phyloP scores from a whole-genome alignment of 1,284 basidiomycete genomes.

The Farysia itapuensis region DNA sequence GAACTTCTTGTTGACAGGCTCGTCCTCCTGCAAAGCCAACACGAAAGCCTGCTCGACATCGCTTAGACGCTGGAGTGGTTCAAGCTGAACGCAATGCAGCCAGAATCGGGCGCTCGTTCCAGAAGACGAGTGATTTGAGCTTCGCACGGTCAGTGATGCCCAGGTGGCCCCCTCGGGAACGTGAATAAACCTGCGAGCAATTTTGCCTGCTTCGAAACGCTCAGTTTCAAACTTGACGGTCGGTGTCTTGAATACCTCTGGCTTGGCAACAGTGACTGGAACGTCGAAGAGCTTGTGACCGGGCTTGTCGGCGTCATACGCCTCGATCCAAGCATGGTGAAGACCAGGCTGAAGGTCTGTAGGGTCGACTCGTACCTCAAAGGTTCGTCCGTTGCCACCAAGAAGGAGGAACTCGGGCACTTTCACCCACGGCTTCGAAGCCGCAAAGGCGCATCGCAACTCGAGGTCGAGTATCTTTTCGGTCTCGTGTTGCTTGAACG shows the following conservation, averaged over 20 bases:
- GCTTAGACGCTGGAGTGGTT: slow-evolving; percentile 52
- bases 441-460: slow-evolving; percentile 44
- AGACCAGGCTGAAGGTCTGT: slow-evolving; percentile 52
- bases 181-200: slow-evolving; percentile 54
- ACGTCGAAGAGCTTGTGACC: slow-evolving; percentile 55
- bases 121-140: slow-evolving; percentile 43
- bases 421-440: slow-evolving; percentile 54
- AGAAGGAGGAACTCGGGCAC: slow-evolving; percentile 55
- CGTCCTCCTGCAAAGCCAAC: slow-evolving; percentile 54
- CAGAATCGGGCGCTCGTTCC: slow-evolving; percentile 57
- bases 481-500: slow-evolving; percentile 52
- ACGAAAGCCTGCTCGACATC: slow-evolving; percentile 56
- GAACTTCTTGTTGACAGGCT: slow-evolving; percentile 57
- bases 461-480: slow-evolving; percentile 56
- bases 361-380: slow-evolving; percentile 59
- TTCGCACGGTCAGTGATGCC: slow-evolving; percentile 56
- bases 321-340: slow-evolving; percentile 54
- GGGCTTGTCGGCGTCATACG: slow-evolving; percentile 49
- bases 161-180: slow-evolving; percentile 60
- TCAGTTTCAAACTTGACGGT: slow-evolving; percentile 40
- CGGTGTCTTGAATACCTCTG: slow-evolving; percentile 39
- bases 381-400: slow-evolving; percentile 58
- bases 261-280: slow-evolving; percentile 60
- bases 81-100: slow-evolving; percentile 59
- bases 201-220: slow-evolving; percentile 48